Percentiles rank a stretch among this genome's conserved stretches.
Evolutionary conservation across 202 grass and related monocot genomes (phyloP).

Genomic region (Panicum virgatum): DNA sequence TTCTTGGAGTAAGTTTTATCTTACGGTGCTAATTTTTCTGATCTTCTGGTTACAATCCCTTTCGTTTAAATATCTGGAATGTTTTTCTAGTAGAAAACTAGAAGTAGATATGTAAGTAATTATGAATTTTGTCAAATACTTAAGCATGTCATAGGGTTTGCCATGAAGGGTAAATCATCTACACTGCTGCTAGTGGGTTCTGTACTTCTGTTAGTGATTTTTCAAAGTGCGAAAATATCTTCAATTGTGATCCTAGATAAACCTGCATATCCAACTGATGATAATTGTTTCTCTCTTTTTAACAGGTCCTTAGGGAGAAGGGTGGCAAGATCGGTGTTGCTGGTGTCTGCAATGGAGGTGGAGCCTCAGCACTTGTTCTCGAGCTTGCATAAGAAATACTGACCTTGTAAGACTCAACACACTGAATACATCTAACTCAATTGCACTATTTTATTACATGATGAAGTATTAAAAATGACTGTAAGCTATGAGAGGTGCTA

Average conservation of each 20-base stretch:
- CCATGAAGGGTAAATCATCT: neutral
- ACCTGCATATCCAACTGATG: neutral
- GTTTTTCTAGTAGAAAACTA: neutral
- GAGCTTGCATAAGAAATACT: conserved; percentile 51
- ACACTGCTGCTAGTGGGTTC: neutral
- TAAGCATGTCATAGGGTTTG: neutral
- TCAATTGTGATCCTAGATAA: neutral
- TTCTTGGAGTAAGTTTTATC: conserved; percentile 48
- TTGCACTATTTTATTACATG: neutral
- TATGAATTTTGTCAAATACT: neutral
- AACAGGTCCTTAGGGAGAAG: conserved; percentile 80
- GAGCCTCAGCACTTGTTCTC: conserved; percentile 80
- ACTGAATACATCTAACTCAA: neutral
- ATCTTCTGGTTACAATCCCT: neutral
- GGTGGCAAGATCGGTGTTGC: conserved; percentile 78
- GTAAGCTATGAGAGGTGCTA: neutral
- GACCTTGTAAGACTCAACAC: conserved; percentile 5
- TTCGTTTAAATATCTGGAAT: neutral
- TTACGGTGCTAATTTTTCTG: neutral
- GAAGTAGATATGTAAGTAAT: neutral
- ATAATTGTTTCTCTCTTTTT: conserved; percentile 7
- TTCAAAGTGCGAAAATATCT: neutral
- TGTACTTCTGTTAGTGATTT: neutral
- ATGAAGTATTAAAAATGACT: neutral
- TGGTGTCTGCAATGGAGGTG: conserved; percentile 89